Base-by-base conservation (phyloP, 2,329 filamentous ascomycete species). In the Trichoderma oligosporum region DNA sequence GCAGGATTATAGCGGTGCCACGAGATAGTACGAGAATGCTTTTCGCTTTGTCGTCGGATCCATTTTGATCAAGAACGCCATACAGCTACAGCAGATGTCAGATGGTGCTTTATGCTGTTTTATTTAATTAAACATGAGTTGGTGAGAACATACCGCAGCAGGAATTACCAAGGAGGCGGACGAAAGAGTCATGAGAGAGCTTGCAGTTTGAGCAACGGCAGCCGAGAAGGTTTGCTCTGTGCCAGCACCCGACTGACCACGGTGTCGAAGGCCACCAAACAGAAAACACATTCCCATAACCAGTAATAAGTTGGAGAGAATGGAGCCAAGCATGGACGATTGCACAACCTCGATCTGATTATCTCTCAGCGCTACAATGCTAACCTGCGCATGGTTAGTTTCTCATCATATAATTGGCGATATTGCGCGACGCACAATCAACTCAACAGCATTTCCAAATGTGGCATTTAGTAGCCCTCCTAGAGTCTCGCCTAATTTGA, bases 301-400 rank as follows among this genome's bases (percentile, higher is more conserved):
- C 20, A 97, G 83, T 7, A 97, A 81, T 62, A 97, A 86, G 73
- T 97, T 97, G 63, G 93, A 97, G 36, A 97, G 79, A 65, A 97
- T 96, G 67, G 89, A 95, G 46, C 94, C 93, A 31, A 97, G 85
- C 92, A 97, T 97, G 62, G 91, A 96, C 18, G 93, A 88, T 75
- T 97, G 94, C n/a, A 97, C 93, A 63, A 97, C 92, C 66, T 93
- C 86, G 68, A 97, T 95, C 74, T 97, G 88, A 61, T 85, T 84
- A 65, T 94, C 85, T 63, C 79, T 84, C 44, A 99, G 81, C 16
- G 94, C 94, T 62, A 97, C 88, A 65, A 97, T 93, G 71, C 90
- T 96, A 69, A 96, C 89, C 89, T 93, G 68, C 16, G 18, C n/a
- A 11, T 1, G 6, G 44, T 63, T 36, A 63, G 61, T 35, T 38